These are phyloP conservation scores for Gossypium gossypioides DNA, from an alignment of 441 rosid genomes.

Conservation along the genomic window DNA sequence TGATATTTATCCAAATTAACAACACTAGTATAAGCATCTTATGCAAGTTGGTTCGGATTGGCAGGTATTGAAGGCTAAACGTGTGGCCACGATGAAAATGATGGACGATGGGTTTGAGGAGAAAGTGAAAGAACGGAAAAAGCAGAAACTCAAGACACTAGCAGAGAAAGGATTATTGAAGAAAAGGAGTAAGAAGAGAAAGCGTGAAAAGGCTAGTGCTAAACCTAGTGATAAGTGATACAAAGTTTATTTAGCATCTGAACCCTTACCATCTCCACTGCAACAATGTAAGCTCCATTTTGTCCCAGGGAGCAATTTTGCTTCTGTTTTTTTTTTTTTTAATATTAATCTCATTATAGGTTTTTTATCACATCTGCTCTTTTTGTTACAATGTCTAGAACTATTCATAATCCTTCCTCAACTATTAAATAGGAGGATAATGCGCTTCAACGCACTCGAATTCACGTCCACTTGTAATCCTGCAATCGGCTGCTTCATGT, in stretches of 20 bases:
- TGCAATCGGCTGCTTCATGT: no score
- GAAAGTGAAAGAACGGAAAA: constrained; percentile 54
- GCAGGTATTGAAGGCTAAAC: constrained; percentile 77
- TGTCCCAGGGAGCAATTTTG: neutral
- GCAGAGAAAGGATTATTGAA: constrained; percentile 58
- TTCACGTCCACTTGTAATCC: no score
- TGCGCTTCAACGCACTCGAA: fast-evolving
- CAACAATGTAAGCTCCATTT: neutral
- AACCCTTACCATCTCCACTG: neutral
- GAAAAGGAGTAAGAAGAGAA: constrained; percentile 40
- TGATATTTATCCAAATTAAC: neutral
- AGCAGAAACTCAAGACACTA: constrained; percentile 48
- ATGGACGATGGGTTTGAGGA: constrained; percentile 83
- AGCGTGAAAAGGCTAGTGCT: constrained; percentile 12
- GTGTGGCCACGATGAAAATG: constrained; percentile 81
- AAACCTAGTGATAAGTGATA: neutral
- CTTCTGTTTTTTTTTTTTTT: neutral
- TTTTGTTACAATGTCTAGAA: neutral
- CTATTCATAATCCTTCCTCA: neutral
- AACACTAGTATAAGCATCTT: neutral
- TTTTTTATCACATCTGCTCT: no score
- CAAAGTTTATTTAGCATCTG: neutral
- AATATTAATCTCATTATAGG: neutral
- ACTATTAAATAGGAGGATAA: no score
- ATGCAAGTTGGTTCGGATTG: neutral